These are phyloP conservation scores for Auriscalpium microsporum DNA, from an alignment of 768 basidiomycete genomes.

Conservation along the genomic window DNA sequence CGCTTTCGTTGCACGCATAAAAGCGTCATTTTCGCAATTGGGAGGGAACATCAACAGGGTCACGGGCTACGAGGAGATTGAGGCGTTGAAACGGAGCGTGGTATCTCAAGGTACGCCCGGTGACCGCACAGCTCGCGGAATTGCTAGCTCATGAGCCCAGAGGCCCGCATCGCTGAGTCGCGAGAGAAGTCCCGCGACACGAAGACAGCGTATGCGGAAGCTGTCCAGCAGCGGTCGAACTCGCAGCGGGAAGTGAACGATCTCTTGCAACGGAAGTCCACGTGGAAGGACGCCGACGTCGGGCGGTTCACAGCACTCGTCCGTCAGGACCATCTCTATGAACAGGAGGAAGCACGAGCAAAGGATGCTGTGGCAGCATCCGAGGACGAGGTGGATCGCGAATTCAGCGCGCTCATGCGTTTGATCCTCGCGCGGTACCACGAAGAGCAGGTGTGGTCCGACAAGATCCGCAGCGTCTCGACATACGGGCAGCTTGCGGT, in stretches of 20 bases:
- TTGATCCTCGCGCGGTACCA: slow-evolving; percentile 88
- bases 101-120: slow-evolving; percentile 65
- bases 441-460: slow-evolving; percentile 98
- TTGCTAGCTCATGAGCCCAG: slow-evolving; percentile 32
- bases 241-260: slow-evolving; percentile 96
- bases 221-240: slow-evolving; percentile 70
- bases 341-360: slow-evolving; percentile 66
- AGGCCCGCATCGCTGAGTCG: slow-evolving; percentile 60
- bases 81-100: slow-evolving; percentile 68
- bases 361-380: slow-evolving; percentile 58
- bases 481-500: slow-evolving; percentile 88
- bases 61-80: slow-evolving; percentile 90
- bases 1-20: slow-evolving; percentile 46
- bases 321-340: slow-evolving; percentile 79
- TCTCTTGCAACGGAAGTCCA: slow-evolving; percentile 84
- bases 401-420: slow-evolving; percentile 83
- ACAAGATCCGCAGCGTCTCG: slow-evolving; percentile 93
- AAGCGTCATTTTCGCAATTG: slow-evolving; percentile 58
- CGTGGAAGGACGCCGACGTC: slow-evolving; percentile 90
- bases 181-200: slow-evolving; percentile 61
- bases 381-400: slow-evolving; percentile 78
- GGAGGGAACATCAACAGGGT: slow-evolving; percentile 76
- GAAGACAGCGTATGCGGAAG: slow-evolving; percentile 68
- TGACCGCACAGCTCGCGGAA: not conserved
- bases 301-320: slow-evolving; percentile 83